These are phyloP conservation scores for Calendula officinalis DNA, from an alignment of 129 eudicot species.

Conservation along the genomic window DNA sequence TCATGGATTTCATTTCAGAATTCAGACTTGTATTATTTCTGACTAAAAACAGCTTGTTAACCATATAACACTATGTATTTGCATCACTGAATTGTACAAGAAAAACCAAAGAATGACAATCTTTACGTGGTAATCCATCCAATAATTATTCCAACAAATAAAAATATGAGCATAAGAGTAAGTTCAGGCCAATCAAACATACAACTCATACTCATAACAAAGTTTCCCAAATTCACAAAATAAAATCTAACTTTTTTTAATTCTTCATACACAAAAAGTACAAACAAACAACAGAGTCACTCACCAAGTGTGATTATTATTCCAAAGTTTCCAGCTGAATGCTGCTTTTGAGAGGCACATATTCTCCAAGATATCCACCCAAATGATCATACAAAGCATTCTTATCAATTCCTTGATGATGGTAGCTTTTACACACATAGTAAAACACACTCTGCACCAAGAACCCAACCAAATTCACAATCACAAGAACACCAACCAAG, in stretches of 20 bases:
- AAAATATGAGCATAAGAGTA: not conserved
- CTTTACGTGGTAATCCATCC: not conserved
- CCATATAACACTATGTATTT: not conserved
- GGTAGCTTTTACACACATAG: conserved; percentile 89
- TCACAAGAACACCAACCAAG: conserved; percentile 79
- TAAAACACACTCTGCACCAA: conserved; percentile 92
- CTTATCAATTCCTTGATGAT: conserved; percentile 80
- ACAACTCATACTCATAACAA: conserved; percentile 8
- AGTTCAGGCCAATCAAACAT: not conserved
- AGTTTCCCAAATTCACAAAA: conserved; percentile 28
- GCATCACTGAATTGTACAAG: not conserved
- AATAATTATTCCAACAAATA: conserved; percentile 1
- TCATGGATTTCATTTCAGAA: no score
- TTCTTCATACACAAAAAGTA: conserved; percentile 30
- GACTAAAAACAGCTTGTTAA: not conserved
- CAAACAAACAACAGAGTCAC: conserved; percentile 28
- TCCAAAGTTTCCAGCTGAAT: conserved; percentile 90
- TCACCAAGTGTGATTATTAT: conserved; percentile 23
- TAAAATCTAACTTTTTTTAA: not conserved
- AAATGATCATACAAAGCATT: conserved; percentile 77
- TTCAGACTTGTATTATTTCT: no score
- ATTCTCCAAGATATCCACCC: conserved; percentile 90
- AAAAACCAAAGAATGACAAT: not conserved
- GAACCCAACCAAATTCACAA: conserved; percentile 78
- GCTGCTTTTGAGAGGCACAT: conserved; percentile 94